A percentile compares a stretch with the other conserved stretches of the same genome.
Conservation (phyloP, 202 grass and related monocot species). For the Setaria viridis region DNA sequence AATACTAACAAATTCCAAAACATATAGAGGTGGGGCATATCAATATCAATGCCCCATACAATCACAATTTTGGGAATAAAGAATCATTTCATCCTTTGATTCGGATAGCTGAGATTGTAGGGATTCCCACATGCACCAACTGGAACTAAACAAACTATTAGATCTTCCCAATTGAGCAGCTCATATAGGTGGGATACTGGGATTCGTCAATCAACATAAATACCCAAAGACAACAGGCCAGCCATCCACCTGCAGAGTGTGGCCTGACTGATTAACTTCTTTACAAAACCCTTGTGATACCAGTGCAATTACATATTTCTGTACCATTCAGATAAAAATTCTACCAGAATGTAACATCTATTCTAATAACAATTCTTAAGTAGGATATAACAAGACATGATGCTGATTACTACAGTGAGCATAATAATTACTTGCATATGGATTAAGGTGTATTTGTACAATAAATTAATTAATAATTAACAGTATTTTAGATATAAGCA, state of each 20-base stretch:
- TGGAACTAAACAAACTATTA: background rate
- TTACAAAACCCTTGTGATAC: background rate
- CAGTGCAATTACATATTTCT: background rate
- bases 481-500: conserved; percentile 12
- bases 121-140: background rate
- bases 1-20: background rate
- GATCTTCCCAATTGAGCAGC: background rate
- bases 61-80: background rate
- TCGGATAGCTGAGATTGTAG: background rate
- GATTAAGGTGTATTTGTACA: conserved; percentile 10
- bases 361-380: background rate
- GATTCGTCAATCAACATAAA: background rate
- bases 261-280: background rate
- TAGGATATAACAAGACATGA: background rate
- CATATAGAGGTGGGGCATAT: background rate
- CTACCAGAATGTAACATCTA: conserved; percentile 2
- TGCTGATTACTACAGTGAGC: background rate
- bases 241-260: background rate
- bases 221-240: background rate
- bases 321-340: background rate
- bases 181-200: background rate
- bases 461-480: background rate
- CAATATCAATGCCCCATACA: background rate
- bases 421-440: background rate
- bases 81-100: background rate